Evolutionary conservation across 2,329 filamentous ascomycete genomes (phyloP).

Genomic region (Curvularia sp.): DNA sequence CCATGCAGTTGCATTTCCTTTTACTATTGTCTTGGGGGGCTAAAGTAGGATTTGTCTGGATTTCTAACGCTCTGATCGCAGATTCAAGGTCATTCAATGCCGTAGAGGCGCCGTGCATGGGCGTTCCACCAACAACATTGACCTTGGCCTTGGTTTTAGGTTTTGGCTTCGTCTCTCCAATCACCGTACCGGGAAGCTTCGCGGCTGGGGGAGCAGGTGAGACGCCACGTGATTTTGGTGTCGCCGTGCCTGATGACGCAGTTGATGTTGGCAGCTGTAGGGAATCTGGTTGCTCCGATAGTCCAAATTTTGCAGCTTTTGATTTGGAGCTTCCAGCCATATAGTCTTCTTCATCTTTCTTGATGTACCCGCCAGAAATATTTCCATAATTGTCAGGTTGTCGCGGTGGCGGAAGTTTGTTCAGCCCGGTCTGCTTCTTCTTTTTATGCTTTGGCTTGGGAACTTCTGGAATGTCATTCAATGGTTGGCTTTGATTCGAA

Average conservation of each 20-base stretch:
- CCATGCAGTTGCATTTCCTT: constrained; percentile 85
- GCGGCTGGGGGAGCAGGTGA: constrained; percentile 57
- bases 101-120: constrained; percentile 82
- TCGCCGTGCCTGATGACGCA: constrained; percentile 38
- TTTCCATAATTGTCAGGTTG: constrained; percentile 67
- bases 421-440: constrained; percentile 52
- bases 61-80: constrained; percentile 85
- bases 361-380: constrained; percentile 74
- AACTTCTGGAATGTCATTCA: constrained; percentile 38
- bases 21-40: constrained; percentile 61
- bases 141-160: constrained; percentile 67
- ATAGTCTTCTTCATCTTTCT: constrained; percentile 77
- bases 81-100: constrained; percentile 72
- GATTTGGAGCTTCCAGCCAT: constrained; percentile 58
- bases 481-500: constrained; percentile 22
- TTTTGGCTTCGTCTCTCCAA: constrained; percentile 72
- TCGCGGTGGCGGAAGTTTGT: constrained; percentile 52
- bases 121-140: constrained; percentile 75
- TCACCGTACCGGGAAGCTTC: constrained; percentile 73
- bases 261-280: constrained; percentile 39
- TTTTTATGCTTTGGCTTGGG: constrained; percentile 46
- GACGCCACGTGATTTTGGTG: constrained; percentile 45
- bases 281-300: constrained; percentile 61
- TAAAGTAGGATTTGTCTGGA: constrained; percentile 85
- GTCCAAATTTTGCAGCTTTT: constrained; percentile 54